Percentiles rank a stretch among this genome's conserved stretches.
Evolutionary conservation across 2,329 filamentous ascomycete genomes (phyloP).

Genomic region (Ceratocystiopsis sp.): DNA sequence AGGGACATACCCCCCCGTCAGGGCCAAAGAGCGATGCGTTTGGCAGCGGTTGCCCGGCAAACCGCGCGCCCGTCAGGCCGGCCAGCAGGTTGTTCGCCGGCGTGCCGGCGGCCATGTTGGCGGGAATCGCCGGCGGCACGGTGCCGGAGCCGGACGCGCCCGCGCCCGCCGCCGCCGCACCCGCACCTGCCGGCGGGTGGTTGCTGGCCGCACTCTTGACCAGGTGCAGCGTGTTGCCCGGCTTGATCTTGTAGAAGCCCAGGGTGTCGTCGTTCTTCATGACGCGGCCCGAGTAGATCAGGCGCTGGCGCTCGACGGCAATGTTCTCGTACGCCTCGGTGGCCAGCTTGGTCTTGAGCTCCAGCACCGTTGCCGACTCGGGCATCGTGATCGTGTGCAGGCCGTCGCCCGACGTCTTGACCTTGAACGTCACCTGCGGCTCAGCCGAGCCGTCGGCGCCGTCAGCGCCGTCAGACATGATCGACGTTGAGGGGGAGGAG

Average conservation of each 20-base stretch:
- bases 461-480: no score
- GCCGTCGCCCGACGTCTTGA: constrained; percentile 88
- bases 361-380: constrained; percentile 57
- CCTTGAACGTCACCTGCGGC: constrained; percentile 78
- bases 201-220: constrained; percentile 95
- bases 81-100: constrained; percentile 73
- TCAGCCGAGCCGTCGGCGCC: constrained; percentile 30
- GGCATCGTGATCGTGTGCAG: constrained; percentile 61
- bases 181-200: constrained; percentile 23
- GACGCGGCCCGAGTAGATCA: constrained; percentile 95
- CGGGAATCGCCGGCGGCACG: constrained; percentile 45
- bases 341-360: constrained; percentile 81
- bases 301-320: constrained; percentile 70
- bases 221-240: constrained; percentile 87
- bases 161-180: not conserved
- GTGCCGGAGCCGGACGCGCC: constrained; percentile 19
- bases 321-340: constrained; percentile 70
- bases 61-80: constrained; percentile 79
- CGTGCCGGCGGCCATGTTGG: constrained; percentile 65
- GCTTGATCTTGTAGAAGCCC: constrained; percentile 81
- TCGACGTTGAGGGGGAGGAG: no score
- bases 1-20: constrained; percentile 67
- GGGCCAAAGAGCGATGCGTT: constrained; percentile 81
- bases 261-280: constrained; percentile 88
- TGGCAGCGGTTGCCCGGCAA: constrained; percentile 82